Conservation (phyloP, 2,329 filamentous ascomycete species). For the Graphilbum fragrans region DNA sequence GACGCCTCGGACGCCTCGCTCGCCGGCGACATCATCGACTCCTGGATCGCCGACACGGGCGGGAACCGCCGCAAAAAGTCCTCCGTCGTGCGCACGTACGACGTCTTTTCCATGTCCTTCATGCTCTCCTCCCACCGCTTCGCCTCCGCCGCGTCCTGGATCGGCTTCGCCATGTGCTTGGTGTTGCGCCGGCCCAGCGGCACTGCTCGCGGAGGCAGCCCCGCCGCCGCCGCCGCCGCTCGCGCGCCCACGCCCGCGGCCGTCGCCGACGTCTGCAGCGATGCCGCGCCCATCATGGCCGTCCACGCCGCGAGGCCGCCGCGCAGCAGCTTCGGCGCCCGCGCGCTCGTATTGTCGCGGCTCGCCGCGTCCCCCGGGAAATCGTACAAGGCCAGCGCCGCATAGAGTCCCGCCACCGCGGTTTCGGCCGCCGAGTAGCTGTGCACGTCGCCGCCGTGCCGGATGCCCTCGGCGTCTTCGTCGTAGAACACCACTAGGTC, state of each 20-base stretch:
- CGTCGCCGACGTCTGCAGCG: constrained; percentile 33
- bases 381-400: constrained; percentile 75
- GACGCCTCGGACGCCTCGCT: constrained; percentile 31
- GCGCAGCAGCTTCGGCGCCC: constrained; percentile 60
- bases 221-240: constrained; percentile 6
- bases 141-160: constrained; percentile 66
- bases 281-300: constrained; percentile 63
- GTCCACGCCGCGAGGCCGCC: constrained; percentile 83
- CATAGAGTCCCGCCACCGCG: constrained; percentile 60
- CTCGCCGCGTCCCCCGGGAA: constrained; percentile 23
- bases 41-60: constrained; percentile 48
- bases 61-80: constrained; percentile 79
- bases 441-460: constrained; percentile 15
- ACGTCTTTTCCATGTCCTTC: constrained; percentile 34
- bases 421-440: constrained; percentile 18
- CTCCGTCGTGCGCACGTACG: constrained; percentile 60
- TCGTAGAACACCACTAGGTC: constrained; percentile 91
- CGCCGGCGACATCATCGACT: constrained; percentile 43
- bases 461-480: constrained; percentile 48
- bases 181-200: constrained; percentile 21
- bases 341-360: constrained; percentile 21
- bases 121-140: constrained; percentile 69
- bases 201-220: constrained; percentile 10
- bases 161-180: constrained; percentile 46
- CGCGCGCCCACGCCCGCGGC: constrained; percentile 7